Evolutionary conservation across 306 rosid genomes (phyloP).

Genomic region (Herpetospermum pedunculosum): DNA sequence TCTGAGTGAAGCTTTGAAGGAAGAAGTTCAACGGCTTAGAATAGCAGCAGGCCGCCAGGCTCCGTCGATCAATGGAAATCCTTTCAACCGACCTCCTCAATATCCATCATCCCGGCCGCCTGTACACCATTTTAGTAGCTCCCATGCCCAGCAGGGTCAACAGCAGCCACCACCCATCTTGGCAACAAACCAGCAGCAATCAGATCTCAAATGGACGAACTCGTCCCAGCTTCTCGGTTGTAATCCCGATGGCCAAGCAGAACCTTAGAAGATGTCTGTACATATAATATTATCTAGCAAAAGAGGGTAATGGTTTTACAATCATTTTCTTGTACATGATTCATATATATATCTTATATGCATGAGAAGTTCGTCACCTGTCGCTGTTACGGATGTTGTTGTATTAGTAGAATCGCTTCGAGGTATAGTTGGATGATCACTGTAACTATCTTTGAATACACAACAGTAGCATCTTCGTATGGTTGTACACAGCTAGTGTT

Average conservation of each 20-base stretch:
- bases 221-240: conserved; percentile 39
- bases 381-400: background rate
- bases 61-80: conserved; percentile 29
- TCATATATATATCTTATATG: conserved; percentile 2
- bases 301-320: background rate
- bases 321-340: conserved; percentile 1
- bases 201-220: conserved; percentile 34
- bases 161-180: conserved; percentile 39
- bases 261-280: conserved; percentile 20
- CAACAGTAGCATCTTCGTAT: background rate
- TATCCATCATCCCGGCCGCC: conserved; percentile 41
- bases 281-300: conserved; percentile 11
- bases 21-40: conserved; percentile 79
- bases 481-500: background rate
- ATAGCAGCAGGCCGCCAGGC: conserved; percentile 32
- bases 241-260: conserved; percentile 32
- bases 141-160: conserved; percentile 42
- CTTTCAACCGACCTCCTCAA: conserved; percentile 32
- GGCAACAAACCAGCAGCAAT: conserved; percentile 20
- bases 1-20: conserved; percentile 59
- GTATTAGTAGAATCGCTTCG: background rate
- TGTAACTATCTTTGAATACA: background rate
- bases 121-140: conserved; percentile 29
- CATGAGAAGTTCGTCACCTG: background rate
- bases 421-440: background rate